Percentiles rank a stretch among this genome's conserved stretches.
Evolutionary conservation across 164 flowering plant species (phyloP).

Genomic region (Pachysandra terminalis): DNA sequence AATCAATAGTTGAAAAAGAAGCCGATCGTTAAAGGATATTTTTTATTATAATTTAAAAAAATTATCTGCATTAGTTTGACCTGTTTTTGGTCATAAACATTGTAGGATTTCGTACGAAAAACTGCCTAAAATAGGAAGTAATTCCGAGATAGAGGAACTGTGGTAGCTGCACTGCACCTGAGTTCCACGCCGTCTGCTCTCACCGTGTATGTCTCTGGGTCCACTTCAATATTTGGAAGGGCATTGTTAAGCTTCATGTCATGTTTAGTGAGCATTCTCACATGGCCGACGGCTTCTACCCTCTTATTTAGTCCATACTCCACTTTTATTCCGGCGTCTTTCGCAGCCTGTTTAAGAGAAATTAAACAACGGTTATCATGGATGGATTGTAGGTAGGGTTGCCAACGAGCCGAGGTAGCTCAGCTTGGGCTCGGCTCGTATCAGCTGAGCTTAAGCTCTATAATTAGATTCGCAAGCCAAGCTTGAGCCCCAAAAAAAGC

Average conservation of each 20-base stretch:
- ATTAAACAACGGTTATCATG: conserved; percentile 2
- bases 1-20: too few relatives aligned
- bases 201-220: conserved; percentile 84
- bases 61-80: background rate
- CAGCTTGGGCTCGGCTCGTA: too few relatives aligned
- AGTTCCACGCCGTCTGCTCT: conserved; percentile 72
- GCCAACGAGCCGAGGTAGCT: too few relatives aligned
- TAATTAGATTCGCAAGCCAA: too few relatives aligned
- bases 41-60: background rate
- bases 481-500: too few relatives aligned
- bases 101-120: too few relatives aligned
- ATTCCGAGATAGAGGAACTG: conserved; percentile 80
- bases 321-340: conserved; percentile 43
- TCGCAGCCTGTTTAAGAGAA: conserved; percentile 54
- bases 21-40: too few relatives aligned
- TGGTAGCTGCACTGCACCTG: conserved; percentile 59
- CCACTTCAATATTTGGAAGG: conserved; percentile 78
- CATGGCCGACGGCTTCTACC: conserved; percentile 76
- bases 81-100: background rate
- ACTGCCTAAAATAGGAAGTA: conserved; percentile 70
- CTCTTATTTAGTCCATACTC: conserved; percentile 71
- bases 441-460: too few relatives aligned
- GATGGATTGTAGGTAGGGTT: background rate
- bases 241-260: conserved; percentile 94
- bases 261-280: conserved; percentile 66